A percentile compares a stretch with the other conserved stretches of the same genome.
These are phyloP conservation scores for Neltuma alba DNA, from an alignment of 306 rosid genomes.

Conservation along the genomic window DNA sequence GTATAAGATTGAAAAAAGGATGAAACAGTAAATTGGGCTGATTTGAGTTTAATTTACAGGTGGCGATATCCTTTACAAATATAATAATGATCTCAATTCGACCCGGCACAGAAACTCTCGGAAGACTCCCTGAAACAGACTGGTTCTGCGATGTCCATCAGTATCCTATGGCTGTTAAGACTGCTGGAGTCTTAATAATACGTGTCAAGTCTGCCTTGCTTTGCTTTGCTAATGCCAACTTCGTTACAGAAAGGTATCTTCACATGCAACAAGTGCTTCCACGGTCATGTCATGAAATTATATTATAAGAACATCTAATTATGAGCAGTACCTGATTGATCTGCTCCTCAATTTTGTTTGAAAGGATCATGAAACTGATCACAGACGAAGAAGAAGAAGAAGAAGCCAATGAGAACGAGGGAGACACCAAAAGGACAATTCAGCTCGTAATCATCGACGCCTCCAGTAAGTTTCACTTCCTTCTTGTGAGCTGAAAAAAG, in stretches of 20 bases:
- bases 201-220: constrained; percentile 61
- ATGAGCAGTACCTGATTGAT: background rate
- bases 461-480: constrained; percentile 50
- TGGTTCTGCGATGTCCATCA: constrained; percentile 53
- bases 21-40: background rate
- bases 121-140: constrained; percentile 61
- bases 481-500: background rate
- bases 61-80: constrained; percentile 60
- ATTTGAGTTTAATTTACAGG: constrained; percentile 41
- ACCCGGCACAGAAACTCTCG: constrained; percentile 62
- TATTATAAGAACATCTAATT: background rate
- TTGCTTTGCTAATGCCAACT: constrained; percentile 75
- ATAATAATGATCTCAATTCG: constrained; percentile 53
- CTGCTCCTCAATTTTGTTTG: background rate
- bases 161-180: constrained; percentile 66
- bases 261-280: background rate
- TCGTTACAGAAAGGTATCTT: constrained; percentile 57
- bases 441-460: constrained; percentile 54
- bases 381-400: constrained; percentile 42
- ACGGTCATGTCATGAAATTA: background rate
- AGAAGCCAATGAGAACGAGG: constrained; percentile 39
- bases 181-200: constrained; percentile 54
- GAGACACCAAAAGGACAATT: constrained; percentile 26
- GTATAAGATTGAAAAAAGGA: too few relatives aligned
- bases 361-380: constrained; percentile 53